A percentile compares a stretch with the other conserved stretches of the same genome.
These are phyloP conservation scores for Vigna mungo DNA, from an alignment of 306 rosid species.

Conservation along the genomic window DNA sequence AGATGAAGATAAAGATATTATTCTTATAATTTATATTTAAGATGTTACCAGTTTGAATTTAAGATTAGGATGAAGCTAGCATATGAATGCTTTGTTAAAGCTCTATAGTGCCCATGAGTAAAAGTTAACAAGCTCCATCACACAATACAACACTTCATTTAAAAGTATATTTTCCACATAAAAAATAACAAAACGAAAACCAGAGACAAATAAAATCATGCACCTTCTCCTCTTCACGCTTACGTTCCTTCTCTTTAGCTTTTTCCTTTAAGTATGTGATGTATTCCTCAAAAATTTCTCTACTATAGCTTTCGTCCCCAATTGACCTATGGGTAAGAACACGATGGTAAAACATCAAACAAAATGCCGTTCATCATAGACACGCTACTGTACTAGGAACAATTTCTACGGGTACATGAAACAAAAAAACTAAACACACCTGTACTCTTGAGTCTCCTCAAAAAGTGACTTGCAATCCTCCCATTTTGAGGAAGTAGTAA, in stretches of 20 bases:
- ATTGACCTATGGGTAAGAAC: slow-evolving; percentile 60
- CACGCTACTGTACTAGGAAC: slow-evolving; percentile 14
- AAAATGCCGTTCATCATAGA: slow-evolving; percentile 6
- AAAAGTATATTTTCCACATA: background rate
- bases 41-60: background rate
- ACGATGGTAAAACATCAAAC: slow-evolving; percentile 31
- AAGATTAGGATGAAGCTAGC: background rate
- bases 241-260: slow-evolving; percentile 94
- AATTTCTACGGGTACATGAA: slow-evolving; percentile 11
- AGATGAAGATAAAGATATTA: too few relatives aligned
- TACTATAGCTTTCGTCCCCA: slow-evolving; percentile 72
- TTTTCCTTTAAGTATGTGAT: slow-evolving; percentile 72
- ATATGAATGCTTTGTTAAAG: background rate
- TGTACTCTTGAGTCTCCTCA: slow-evolving; percentile 92
- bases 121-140: background rate
- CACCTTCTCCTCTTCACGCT: slow-evolving; percentile 98
- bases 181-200: background rate
- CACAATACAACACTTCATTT: background rate
- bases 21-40: too few relatives aligned
- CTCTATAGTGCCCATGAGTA: too few relatives aligned
- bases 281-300: slow-evolving; percentile 85
- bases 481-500: slow-evolving; percentile 77
- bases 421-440: slow-evolving; percentile 52
- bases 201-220: slow-evolving; percentile 20
- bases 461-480: slow-evolving; percentile 86